Conservation (phyloP, 345 rosid genomes). For the Acer yangbiense region DNA sequence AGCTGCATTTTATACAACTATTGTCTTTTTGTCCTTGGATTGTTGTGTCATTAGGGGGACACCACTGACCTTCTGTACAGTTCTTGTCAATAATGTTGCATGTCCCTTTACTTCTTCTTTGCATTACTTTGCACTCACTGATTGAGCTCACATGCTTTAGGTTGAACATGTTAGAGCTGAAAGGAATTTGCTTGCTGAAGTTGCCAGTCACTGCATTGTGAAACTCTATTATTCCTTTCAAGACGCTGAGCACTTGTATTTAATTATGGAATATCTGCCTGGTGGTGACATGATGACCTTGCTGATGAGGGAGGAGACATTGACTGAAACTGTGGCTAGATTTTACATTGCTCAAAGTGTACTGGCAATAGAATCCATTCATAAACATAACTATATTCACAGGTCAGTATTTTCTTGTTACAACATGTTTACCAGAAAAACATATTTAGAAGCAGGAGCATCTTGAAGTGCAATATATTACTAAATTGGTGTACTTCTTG, state of each 20-base stretch:
- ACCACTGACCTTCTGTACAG: not conserved
- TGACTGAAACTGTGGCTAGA: constrained; percentile 89
- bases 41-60: not conserved
- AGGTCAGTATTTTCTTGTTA: constrained; percentile 50
- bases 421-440: not conserved
- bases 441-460: not conserved
- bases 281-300: constrained; percentile 98
- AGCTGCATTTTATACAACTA: not conserved
- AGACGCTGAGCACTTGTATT: constrained; percentile 76
- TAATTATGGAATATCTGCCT: constrained; percentile 93
- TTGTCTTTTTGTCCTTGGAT: not conserved
- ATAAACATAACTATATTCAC: constrained; percentile 87
- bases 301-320: constrained; percentile 89
- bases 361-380: constrained; percentile 92
- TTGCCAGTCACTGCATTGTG: constrained; percentile 85
- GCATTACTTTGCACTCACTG: constrained; percentile 8
- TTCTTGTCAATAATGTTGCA: not conserved
- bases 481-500: constrained; percentile 14
- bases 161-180: constrained; percentile 95
- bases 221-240: constrained; percentile 93
- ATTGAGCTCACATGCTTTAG: constrained; percentile 34
- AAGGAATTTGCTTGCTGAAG: constrained; percentile 97
- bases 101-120: not conserved
- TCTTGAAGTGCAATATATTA: constrained; percentile 16
- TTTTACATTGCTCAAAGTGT: constrained; percentile 90